These are phyloP conservation scores for Telfairia occidentalis DNA, from an alignment of 331 rosid genomes.

Conservation along the genomic window DNA sequence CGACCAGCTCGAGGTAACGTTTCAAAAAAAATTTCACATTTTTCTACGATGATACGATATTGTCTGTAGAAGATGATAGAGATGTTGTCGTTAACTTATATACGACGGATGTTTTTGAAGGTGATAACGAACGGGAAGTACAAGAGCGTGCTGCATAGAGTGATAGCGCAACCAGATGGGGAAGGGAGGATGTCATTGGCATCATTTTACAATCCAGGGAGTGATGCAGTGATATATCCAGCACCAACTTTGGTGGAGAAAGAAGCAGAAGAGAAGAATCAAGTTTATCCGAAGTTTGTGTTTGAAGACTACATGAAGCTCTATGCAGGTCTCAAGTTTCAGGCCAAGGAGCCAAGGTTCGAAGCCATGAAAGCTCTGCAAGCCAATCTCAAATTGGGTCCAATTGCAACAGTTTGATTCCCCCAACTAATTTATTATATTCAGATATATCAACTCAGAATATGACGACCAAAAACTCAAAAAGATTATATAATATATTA, in stretches of 20 bases:
- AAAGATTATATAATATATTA: no score
- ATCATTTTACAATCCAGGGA: constrained; percentile 81
- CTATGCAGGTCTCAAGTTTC: constrained; percentile 53
- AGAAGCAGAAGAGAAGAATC: constrained; percentile 46
- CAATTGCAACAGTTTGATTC: constrained; percentile 53
- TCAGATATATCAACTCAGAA: neutral
- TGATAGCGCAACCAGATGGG: constrained; percentile 67
- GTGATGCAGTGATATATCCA: constrained; percentile 81
- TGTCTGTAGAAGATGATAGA: no score
- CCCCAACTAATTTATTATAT: constrained; percentile 3
- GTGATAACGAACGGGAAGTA: constrained; percentile 60
- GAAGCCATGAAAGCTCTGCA: constrained; percentile 53
- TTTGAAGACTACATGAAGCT: constrained; percentile 91
- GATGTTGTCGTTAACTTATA: no score
- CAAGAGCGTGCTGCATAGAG: constrained; percentile 86
- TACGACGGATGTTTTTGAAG: no score
- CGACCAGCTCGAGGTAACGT: constrained; percentile 9
- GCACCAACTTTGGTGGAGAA: constrained; percentile 63
- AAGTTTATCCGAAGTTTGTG: constrained; percentile 75
- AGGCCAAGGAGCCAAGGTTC: constrained; percentile 87
- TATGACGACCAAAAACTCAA: neutral
- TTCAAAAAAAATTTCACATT: no score
- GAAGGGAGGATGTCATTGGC: constrained; percentile 78
- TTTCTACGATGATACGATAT: no score
- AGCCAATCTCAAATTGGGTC: constrained; percentile 26